Evolutionary conservation across 2,329 filamentous ascomycete species (phyloP).

Genomic region (Penicillium sp.): DNA sequence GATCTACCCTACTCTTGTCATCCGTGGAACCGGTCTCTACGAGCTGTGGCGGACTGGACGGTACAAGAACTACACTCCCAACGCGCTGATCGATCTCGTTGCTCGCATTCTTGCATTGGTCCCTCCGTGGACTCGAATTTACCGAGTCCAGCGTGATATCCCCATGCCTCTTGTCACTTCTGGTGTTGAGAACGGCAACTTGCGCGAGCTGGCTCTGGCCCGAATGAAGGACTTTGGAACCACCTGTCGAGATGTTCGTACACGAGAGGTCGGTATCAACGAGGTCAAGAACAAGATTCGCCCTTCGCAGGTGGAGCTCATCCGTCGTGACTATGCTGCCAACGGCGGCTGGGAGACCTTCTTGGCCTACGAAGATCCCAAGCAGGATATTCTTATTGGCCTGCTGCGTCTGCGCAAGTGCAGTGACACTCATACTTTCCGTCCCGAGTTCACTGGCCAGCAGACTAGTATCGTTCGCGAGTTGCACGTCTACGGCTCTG

Average conservation of each 20-base stretch:
- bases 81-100: slow-evolving; percentile 92
- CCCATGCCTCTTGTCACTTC: slow-evolving; percentile 99
- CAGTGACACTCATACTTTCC: slow-evolving; percentile 86
- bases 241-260: slow-evolving; percentile 92
- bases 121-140: slow-evolving; percentile 97
- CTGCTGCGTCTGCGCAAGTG: slow-evolving; percentile 88
- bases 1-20: slow-evolving; percentile 97
- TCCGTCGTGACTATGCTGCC: slow-evolving; percentile 89
- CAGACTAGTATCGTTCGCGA: slow-evolving; percentile 91
- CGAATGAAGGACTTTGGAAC: slow-evolving; percentile 99
- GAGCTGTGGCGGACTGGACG: slow-evolving; percentile 95
- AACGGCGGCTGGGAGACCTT: slow-evolving; percentile 99
- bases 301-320: slow-evolving; percentile 92
- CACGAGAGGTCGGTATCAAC: slow-evolving; percentile 95
- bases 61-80: slow-evolving; percentile 98
- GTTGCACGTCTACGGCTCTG: slow-evolving; percentile 93
- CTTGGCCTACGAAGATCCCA: slow-evolving; percentile 95
- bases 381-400: slow-evolving; percentile 96
- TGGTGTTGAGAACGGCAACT: slow-evolving; percentile 95
- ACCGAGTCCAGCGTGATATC: slow-evolving; percentile 96
- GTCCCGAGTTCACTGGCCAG: slow-evolving; percentile 81
- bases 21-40: slow-evolving; percentile 93
- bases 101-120: slow-evolving; percentile 94
- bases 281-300: slow-evolving; percentile 99
- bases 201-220: slow-evolving; percentile 90